These are phyloP conservation scores for Cylindrotheca closterium DNA, from an alignment of 108 stramenopile genomes.

Conservation along the genomic window DNA sequence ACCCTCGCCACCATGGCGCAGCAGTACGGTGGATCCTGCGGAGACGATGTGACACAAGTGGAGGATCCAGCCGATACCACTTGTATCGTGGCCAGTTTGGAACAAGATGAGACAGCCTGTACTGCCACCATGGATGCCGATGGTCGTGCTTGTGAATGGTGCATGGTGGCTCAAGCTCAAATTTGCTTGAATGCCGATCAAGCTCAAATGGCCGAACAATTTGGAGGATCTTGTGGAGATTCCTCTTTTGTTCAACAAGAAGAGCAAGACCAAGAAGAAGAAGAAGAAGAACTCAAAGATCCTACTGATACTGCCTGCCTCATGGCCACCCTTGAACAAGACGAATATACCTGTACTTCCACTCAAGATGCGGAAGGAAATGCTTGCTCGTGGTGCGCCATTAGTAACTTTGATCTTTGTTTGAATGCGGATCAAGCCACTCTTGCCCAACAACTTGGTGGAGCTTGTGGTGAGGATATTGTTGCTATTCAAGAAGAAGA, in stretches of 20 bases:
- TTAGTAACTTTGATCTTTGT: conserved; percentile 12
- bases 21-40: conserved; percentile 30
- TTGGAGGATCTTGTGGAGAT: conserved; percentile 17
- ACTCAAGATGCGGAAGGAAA: conserved; percentile 26
- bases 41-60: not conserved
- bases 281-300: conserved; percentile 2
- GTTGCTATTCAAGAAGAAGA: too few species aligned
- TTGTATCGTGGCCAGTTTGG: conserved; percentile 25
- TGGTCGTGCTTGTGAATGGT: conserved; percentile 42
- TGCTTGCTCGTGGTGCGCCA: conserved; percentile 23
- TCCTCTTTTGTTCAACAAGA: not conserved
- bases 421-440: conserved; percentile 23
- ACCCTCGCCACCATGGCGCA: conserved; percentile 35
- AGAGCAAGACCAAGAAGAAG: not conserved
- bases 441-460: conserved; percentile 27
- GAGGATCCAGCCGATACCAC: conserved; percentile 27
- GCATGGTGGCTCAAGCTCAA: conserved; percentile 8
- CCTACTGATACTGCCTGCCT: conserved; percentile 18
- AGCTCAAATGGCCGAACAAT: conserved; percentile 25
- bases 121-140: conserved; percentile 34
- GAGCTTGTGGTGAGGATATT: conserved; percentile 2
- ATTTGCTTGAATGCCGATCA: conserved; percentile 29
- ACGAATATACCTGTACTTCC: conserved; percentile 6
- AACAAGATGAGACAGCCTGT: conserved; percentile 21
- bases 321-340: conserved; percentile 7